These are phyloP conservation scores for Amorphotheca resinae DNA, from an alignment of 495 filamentous ascomycete genomes.

Conservation along the genomic window DNA sequence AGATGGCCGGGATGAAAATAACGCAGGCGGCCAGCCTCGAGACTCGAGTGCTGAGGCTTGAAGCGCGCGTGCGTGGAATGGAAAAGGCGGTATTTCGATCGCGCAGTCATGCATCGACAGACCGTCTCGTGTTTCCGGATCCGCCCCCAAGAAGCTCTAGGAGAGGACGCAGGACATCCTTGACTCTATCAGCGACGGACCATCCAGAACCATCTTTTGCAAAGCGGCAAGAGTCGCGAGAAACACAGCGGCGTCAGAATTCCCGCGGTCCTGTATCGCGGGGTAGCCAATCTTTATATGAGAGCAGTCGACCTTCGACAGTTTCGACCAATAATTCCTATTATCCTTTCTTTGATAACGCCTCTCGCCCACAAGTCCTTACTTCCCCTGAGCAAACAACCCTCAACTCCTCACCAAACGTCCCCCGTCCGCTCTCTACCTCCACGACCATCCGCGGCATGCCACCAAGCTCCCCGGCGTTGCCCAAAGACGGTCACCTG, in stretches of 20 bases:
- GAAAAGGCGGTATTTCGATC: constrained; percentile 34
- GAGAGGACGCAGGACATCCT: constrained; percentile 3
- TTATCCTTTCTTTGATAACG: constrained; percentile 30
- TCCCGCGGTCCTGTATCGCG: constrained; percentile 24
- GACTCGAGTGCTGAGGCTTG: constrained; percentile 32
- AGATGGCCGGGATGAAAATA: constrained; percentile 40
- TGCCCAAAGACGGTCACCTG: constrained; percentile 23
- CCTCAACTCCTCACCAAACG: constrained; percentile 20
- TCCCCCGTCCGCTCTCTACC: constrained; percentile 19
- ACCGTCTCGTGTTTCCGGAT: constrained; percentile 8
- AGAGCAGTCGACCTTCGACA: constrained; percentile 18
- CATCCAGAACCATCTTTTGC: constrained; percentile 19
- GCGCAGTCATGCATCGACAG: not conserved
- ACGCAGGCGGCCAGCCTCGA: constrained; percentile 39
- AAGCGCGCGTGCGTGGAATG: constrained; percentile 33
- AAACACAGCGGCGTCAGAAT: constrained; percentile 14
- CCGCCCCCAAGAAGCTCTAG: constrained; percentile 9
- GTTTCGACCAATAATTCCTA: constrained; percentile 9
- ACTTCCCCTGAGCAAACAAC: constrained; percentile 24
- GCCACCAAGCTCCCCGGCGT: constrained; percentile 26
- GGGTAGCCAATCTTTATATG: constrained; percentile 23
- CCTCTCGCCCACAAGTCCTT: constrained; percentile 19
- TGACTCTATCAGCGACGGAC: constrained; percentile 8
- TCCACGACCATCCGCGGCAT: constrained; percentile 18
- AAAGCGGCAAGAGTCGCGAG: constrained; percentile 19